These are phyloP conservation scores for Lipomyces sp. DNA, from an alignment of 805 yeast genomes.

Conservation along the genomic window DNA sequence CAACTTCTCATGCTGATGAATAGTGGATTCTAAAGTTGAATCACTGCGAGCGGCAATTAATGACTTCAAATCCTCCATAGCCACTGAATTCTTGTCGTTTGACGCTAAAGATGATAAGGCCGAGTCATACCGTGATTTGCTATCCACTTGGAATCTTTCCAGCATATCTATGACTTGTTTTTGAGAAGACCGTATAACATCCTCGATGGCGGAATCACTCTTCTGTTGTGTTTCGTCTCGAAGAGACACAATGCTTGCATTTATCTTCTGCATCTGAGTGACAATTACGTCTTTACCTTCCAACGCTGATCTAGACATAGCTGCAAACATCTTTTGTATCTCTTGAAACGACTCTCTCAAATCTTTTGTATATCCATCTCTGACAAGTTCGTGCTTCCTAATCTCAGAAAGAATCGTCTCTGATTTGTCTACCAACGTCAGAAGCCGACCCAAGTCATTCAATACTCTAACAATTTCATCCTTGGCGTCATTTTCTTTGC, in stretches of 20 bases:
- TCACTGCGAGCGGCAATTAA: constrained; percentile 12
- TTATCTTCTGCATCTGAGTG: background rate
- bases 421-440: background rate
- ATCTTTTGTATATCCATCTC: background rate
- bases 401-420: background rate
- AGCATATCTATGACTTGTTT: background rate
- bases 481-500: background rate
- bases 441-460: background rate
- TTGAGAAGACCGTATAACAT: background rate
- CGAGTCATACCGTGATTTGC: background rate
- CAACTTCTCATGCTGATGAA: constrained; percentile 24
- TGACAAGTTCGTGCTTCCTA: background rate
- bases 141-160: background rate
- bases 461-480: background rate
- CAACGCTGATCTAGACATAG: background rate
- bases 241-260: background rate
- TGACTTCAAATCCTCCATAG: constrained; percentile 20
- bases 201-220: background rate
- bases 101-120: constrained; percentile 1
- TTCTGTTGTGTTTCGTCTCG: background rate
- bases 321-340: background rate
- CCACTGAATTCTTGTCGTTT: background rate
- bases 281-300: background rate
- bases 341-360: background rate
- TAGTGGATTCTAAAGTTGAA: constrained; percentile 12